Evolutionary conservation across 2,329 filamentous ascomycete species (phyloP).

Genomic region (Colletotrichum sp.): DNA sequence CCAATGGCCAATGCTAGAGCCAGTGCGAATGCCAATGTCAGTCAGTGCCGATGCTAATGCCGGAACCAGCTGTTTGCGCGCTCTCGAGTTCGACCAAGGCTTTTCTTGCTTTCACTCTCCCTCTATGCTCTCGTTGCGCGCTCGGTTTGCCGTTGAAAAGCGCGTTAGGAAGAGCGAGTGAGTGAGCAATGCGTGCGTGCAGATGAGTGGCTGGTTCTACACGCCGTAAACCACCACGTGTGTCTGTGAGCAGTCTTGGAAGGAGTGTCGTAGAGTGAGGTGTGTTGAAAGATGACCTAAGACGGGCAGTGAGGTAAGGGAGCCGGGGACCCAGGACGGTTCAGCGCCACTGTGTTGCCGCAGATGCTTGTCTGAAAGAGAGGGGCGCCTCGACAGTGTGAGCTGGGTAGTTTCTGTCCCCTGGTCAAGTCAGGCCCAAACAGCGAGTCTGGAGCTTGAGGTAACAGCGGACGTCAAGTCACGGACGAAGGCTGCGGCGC

Average conservation of each 20-base stretch:
- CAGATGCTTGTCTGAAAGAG: constrained; percentile 12
- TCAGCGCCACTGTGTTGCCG: constrained; percentile 3
- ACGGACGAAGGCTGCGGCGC: not conserved
- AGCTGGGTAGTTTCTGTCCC: not conserved
- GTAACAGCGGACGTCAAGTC: not conserved
- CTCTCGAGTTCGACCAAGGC: not conserved
- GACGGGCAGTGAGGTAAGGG: not conserved
- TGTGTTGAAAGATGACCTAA: not conserved
- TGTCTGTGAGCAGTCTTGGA: not conserved
- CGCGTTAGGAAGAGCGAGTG: not conserved
- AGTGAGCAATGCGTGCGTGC: not conserved
- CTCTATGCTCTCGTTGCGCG: not conserved
- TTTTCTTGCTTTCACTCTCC: not conserved
- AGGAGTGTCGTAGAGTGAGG: not conserved
- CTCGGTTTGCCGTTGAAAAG: not conserved
- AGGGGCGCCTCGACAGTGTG: not conserved
- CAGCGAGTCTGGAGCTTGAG: not conserved
- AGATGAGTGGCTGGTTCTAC: not conserved
- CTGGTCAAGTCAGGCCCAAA: constrained; percentile 3
- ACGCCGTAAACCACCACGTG: not conserved
- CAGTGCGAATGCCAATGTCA: constrained; percentile 5
- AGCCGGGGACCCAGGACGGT: not conserved
- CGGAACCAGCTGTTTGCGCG: not conserved
- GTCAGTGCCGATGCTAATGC: constrained; percentile 1
- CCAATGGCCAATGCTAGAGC: constrained; percentile 13